Evolutionary conservation across 1,284 basidiomycete genomes (phyloP).

Genomic region (Kalmanozyma brasiliensis): DNA sequence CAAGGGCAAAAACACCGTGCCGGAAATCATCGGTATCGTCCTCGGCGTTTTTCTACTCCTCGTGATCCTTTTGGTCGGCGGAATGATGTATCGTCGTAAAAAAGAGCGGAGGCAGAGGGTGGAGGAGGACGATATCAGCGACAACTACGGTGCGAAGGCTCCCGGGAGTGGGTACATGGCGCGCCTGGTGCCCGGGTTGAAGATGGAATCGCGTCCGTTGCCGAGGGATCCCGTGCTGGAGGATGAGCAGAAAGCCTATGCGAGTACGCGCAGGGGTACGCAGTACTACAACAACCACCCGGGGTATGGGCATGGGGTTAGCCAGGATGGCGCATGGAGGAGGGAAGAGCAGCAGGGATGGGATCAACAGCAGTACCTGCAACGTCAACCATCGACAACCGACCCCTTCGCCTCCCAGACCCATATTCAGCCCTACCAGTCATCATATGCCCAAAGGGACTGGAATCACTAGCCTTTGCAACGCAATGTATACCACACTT

Average conservation of each 20-base stretch:
- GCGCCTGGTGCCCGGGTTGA: conserved; percentile 34
- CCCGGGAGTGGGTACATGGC: conserved; percentile 41
- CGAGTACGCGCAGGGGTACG: conserved; percentile 17
- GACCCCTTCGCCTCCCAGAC: too few species aligned
- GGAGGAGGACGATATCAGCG: conserved; percentile 23
- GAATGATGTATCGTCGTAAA: conserved; percentile 30
- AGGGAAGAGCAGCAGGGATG: too few species aligned
- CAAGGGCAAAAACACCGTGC: conserved; percentile 26
- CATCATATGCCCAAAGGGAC: too few species aligned
- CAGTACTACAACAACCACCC: conserved; percentile 9
- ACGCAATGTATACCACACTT: too few species aligned
- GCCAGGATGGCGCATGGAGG: too few species aligned
- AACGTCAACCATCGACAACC: too few species aligned
- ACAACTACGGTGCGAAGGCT: conserved; percentile 13
- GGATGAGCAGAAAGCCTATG: conserved; percentile 26
- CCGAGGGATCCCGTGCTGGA: conserved; percentile 21
- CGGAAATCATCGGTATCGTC: conserved; percentile 29
- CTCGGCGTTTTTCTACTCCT: conserved; percentile 29
- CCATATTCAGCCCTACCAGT: too few species aligned
- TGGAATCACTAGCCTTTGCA: too few species aligned
- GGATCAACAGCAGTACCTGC: too few species aligned
- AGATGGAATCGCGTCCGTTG: conserved; percentile 23
- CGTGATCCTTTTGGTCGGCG: conserved; percentile 18
- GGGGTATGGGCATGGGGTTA: too few species aligned
- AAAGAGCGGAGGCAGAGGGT: conserved; percentile 22